Evolutionary conservation across 176 grass and related monocot species (phyloP).

Genomic region (Stipa capillata): DNA sequence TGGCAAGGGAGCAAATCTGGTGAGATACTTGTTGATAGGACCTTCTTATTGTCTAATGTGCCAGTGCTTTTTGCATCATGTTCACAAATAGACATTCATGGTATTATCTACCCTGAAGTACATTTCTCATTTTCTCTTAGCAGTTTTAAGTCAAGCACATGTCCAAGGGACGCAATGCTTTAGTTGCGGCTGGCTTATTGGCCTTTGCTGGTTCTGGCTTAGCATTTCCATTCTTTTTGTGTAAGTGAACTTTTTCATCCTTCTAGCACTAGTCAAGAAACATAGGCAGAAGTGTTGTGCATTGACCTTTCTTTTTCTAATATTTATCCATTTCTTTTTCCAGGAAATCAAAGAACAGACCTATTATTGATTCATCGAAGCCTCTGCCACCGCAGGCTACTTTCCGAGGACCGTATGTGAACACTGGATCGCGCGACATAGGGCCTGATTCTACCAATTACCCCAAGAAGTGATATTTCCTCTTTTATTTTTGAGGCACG

Average conservation of each 20-base stretch:
- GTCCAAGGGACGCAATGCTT: slow-evolving; percentile 56
- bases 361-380: slow-evolving; percentile 63
- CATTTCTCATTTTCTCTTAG: slow-evolving; percentile 1
- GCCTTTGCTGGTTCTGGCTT: slow-evolving; percentile 47
- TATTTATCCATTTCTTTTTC: neutral
- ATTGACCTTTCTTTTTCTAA: neutral
- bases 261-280: neutral
- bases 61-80: neutral
- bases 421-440: slow-evolving; percentile 77
- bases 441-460: slow-evolving; percentile 67
- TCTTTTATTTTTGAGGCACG: neutral
- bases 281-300: neutral
- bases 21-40: neutral
- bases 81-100: neutral
- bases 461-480: slow-evolving; percentile 51
- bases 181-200: slow-evolving; percentile 51
- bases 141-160: slow-evolving; percentile 40
- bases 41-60: neutral
- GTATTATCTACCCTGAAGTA: neutral
- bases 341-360: slow-evolving; percentile 68
- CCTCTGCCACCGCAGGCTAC: slow-evolving; percentile 89
- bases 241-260: slow-evolving; percentile 22
- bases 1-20: neutral
- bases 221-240: slow-evolving; percentile 66
- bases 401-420: slow-evolving; percentile 84